A percentile compares a stretch with the other conserved stretches of the same genome.
Conservation (phyloP, 2,329 filamentous ascomycete genomes). For the Chrysoporthe puriensis region DNA sequence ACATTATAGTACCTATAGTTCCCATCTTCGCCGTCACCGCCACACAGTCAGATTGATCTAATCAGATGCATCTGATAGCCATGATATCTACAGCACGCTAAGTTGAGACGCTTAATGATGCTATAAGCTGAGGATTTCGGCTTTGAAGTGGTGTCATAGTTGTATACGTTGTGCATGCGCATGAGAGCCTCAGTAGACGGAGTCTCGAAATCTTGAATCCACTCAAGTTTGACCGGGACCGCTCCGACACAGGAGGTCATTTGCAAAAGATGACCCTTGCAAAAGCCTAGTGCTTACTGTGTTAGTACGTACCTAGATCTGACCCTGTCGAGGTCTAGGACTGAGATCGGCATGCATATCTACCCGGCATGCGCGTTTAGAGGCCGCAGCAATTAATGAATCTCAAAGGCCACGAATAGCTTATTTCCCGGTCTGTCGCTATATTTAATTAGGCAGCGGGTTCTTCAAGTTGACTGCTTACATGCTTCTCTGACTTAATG, state of each 20-base stretch:
- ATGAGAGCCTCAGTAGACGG: neutral
- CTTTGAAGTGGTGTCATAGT: neutral
- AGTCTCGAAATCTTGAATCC: too few relatives aligned
- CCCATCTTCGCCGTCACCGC: slow-evolving; percentile 15
- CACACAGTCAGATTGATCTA: slow-evolving; percentile 21
- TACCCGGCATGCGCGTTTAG: too few relatives aligned
- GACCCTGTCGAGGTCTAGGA: too few relatives aligned
- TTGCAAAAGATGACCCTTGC: neutral
- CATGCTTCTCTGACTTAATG: too few relatives aligned
- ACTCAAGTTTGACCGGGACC: neutral
- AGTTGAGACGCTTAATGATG: neutral
- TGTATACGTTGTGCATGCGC: neutral
- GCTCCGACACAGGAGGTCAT: neutral
- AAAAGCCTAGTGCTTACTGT: neutral
- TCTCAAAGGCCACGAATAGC: too few relatives aligned
- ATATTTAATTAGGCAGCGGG: too few relatives aligned
- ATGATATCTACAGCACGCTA: neutral
- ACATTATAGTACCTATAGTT: neutral
- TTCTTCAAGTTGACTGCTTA: too few relatives aligned
- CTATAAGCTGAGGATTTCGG: neutral
- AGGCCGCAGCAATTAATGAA: too few relatives aligned
- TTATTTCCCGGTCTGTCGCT: too few relatives aligned
- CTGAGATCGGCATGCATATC: too few relatives aligned
- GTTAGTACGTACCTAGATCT: too few relatives aligned
- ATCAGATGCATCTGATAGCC: slow-evolving; percentile 35